These are phyloP conservation scores for Epithele typhae DNA, from an alignment of 768 basidiomycete species.

Conservation along the genomic window DNA sequence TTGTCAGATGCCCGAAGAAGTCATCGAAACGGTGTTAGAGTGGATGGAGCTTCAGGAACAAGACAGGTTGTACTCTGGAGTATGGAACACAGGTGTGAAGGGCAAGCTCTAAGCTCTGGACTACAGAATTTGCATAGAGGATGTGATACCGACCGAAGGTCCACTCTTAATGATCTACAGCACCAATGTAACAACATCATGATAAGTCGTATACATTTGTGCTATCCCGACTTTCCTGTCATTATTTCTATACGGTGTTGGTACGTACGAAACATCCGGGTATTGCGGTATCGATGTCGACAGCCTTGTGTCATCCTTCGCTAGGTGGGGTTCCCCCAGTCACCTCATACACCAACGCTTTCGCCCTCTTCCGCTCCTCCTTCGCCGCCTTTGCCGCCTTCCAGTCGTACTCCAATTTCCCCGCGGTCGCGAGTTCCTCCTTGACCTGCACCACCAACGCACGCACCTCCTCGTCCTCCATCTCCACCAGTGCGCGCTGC, in stretches of 20 bases:
- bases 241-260: no score
- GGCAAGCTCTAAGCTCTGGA: slow-evolving; percentile 41
- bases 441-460: slow-evolving; percentile 13
- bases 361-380: slow-evolving; percentile 6
- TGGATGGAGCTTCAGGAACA: slow-evolving; percentile 55
- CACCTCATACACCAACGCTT: background rate
- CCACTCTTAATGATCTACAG: no score
- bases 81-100: slow-evolving; percentile 57
- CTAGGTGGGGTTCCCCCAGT: background rate
- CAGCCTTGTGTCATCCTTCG: background rate
- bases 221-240: no score
- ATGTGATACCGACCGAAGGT: no score
- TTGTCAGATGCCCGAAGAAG: slow-evolving; percentile 53
- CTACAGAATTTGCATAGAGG: no score
- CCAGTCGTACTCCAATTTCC: slow-evolving; percentile 17
- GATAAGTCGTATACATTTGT: no score
- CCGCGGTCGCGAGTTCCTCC: slow-evolving; percentile 18
- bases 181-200: no score
- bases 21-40: slow-evolving; percentile 61
- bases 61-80: slow-evolving; percentile 51
- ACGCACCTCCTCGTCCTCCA: slow-evolving; percentile 17
- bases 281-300: background rate
- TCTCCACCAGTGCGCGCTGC: slow-evolving; percentile 16
- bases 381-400: slow-evolving; percentile 14
- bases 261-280: no score